Base-by-base conservation (phyloP, 1,284 basidiomycete genomes). In the Hymenochaete sp. region DNA sequence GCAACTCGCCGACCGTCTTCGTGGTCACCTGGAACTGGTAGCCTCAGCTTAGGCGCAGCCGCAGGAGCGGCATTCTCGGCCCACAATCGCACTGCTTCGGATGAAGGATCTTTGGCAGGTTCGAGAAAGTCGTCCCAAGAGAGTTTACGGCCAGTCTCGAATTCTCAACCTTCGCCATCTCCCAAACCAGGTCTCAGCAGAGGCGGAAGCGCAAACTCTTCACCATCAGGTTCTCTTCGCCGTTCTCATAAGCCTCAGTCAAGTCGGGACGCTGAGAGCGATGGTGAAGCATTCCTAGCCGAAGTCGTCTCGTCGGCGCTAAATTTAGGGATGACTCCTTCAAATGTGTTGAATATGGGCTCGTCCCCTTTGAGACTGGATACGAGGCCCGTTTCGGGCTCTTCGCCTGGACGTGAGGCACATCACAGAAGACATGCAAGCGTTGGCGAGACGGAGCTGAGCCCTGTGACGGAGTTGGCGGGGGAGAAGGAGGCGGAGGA, bases 401-500 rank as follows among this genome's bases (percentile, higher is more conserved):
- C n/a, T n/a, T n/a, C n/a, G n/a, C n/a, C n/a, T n/a, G n/a, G n/a
- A n/a, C n/a, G n/a, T n/a, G n/a, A n/a, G n/a, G n/a, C 38, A 16
- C 36, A 33, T 24, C 42, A 44, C 29, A 37, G 47, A 1, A 16
- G 43, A 4, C 42, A 45, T 27, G 39, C 47, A 16, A 44, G 42
- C 24, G 31, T 31, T 2, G 24, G 26, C 29, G 42, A 49, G 42
- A 10, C 32, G 11, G 48, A 42, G 33, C 26, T 50, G 44, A 50
- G 48, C 19, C 48, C 48, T 38, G 48, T 50, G 19, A 38, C 40
- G 2, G 48, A 50, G 44, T 32, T 37, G 2, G 37, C 26, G 25
- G 31, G 42, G 27, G 48, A 45, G 27, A 44, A 42, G 38, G 44
- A 42, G 11, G 33, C 24, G 18, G 44, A 38, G n/a, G 11, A 14